phyloP scores from a whole-genome alignment of 2,329 filamentous ascomycete species.

The Fusarium citri region DNA sequence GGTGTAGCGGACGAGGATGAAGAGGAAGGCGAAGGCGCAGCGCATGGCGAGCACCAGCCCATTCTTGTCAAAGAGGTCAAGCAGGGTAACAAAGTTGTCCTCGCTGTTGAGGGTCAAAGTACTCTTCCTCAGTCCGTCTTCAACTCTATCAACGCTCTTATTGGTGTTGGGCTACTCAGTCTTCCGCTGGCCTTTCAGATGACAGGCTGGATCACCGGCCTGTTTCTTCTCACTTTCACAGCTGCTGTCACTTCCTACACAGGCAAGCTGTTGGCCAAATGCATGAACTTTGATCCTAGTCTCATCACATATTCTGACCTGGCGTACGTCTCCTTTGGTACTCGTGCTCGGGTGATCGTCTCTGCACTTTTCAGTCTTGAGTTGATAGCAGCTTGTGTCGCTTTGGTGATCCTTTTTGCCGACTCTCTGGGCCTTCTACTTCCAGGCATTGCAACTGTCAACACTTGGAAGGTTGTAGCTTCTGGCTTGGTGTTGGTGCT shows the following conservation, averaged over 20 bases:
- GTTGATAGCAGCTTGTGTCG: constrained; percentile 87
- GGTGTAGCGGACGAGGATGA: constrained; percentile 52
- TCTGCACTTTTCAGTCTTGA: constrained; percentile 91
- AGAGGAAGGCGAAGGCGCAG: constrained; percentile 47
- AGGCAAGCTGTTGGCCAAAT: constrained; percentile 84
- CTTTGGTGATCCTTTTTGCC: constrained; percentile 90
- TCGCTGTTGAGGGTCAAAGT: constrained; percentile 91
- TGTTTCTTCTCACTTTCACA: constrained; percentile 78
- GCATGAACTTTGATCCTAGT: constrained; percentile 84
- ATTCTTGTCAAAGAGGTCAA: constrained; percentile 90
- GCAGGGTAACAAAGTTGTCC: constrained; percentile 85
- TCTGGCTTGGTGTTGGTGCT: constrained; percentile 82
- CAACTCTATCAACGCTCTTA: constrained; percentile 94
- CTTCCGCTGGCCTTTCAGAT: constrained; percentile 89
- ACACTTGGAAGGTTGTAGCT: constrained; percentile 87
- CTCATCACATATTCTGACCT: constrained; percentile 96
- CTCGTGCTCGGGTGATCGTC: constrained; percentile 81
- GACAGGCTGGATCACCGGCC: constrained; percentile 87
- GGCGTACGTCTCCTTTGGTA: constrained; percentile 90
- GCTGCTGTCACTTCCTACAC: constrained; percentile 87
- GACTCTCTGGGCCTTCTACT: constrained; percentile 87
- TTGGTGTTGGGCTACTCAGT: constrained; percentile 89
- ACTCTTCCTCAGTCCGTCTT: constrained; percentile 95
- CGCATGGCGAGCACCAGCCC: constrained; percentile 74
- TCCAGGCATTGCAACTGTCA: constrained; percentile 72